Conservation (phyloP, 2,329 filamentous ascomycete species). For the Diaporthe vexans region DNA sequence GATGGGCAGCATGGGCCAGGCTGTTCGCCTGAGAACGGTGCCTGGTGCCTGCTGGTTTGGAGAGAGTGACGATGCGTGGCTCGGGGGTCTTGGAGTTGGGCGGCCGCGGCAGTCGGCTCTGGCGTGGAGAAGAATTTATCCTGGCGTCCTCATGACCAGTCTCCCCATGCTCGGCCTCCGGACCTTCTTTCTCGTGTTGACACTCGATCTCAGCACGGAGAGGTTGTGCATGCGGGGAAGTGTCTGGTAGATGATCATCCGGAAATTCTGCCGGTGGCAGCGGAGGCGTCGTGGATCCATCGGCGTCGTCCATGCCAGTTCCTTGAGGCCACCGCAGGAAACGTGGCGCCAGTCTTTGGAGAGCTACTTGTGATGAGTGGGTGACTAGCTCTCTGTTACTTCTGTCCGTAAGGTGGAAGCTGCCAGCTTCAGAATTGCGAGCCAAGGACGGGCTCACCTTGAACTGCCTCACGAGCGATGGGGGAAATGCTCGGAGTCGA, state of each 20-base stretch:
- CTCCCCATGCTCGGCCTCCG: neutral
- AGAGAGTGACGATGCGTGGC: slow-evolving; percentile 38
- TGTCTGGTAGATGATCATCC: slow-evolving; percentile 1
- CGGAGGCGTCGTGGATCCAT: slow-evolving; percentile 41
- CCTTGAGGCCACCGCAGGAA: neutral
- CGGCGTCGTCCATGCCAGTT: slow-evolving; percentile 32
- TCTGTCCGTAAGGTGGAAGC: neutral
- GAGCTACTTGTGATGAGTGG: neutral
- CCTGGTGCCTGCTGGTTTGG: slow-evolving; percentile 48
- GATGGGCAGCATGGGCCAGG: slow-evolving; percentile 70
- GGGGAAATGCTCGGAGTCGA: neutral
- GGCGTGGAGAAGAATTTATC: slow-evolving; percentile 41
- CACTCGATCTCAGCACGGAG: neutral
- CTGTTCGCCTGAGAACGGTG: slow-evolving; percentile 50
- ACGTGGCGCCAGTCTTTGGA: neutral
- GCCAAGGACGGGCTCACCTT: neutral
- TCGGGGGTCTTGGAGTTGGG: slow-evolving; percentile 35
- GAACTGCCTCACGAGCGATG: neutral
- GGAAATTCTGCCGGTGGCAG: slow-evolving; percentile 37
- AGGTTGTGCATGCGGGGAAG: neutral
- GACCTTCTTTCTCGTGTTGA: slow-evolving; percentile 8
- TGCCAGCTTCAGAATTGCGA: neutral
- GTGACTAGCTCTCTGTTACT: neutral
- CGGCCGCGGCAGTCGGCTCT: slow-evolving; percentile 43
- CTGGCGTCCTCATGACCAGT: slow-evolving; percentile 8